These are phyloP conservation scores for Russula brevipes DNA, from an alignment of 768 basidiomycete genomes.

Conservation along the genomic window DNA sequence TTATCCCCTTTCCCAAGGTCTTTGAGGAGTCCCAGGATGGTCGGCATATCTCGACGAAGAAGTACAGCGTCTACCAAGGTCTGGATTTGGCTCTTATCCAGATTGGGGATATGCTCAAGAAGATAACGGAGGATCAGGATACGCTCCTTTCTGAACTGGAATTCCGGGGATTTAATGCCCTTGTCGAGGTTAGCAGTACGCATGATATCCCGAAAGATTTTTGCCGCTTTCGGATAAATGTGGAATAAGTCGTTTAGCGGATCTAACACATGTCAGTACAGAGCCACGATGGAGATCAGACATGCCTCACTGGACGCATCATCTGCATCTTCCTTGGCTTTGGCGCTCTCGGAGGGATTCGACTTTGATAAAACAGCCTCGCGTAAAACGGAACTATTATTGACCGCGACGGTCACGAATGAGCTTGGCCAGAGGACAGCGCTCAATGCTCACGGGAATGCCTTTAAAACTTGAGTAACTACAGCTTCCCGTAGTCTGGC, in stretches of 20 bases:
- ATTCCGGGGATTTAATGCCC: not conserved
- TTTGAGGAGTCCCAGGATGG: not conserved
- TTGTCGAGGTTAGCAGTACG: constrained; percentile 5
- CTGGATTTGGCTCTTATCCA: not conserved
- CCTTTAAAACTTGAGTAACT: not conserved
- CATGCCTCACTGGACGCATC: not conserved
- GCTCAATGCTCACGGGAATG: not conserved
- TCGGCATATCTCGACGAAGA: not conserved
- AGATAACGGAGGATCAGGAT: constrained; percentile 1
- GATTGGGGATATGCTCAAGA: not conserved
- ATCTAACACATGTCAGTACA: not conserved
- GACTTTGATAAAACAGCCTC: constrained; percentile 2
- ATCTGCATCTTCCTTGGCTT: not conserved
- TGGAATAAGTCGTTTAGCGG: constrained; percentile 8
- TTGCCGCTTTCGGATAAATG: not conserved
- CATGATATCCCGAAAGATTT: not conserved
- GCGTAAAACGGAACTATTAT: constrained; percentile 1
- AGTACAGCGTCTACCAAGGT: not conserved
- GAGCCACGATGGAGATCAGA: not conserved
- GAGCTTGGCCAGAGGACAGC: not conserved
- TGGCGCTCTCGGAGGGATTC: not conserved
- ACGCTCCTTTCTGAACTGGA: constrained; percentile 8
- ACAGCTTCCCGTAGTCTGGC: not conserved
- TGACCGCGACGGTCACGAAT: not conserved
- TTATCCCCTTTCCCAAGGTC: not conserved